A percentile compares a stretch with the other conserved stretches of the same genome.
Conservation (phyloP, 352 stramenopile species). For the Phytopythium oedochilum region DNA sequence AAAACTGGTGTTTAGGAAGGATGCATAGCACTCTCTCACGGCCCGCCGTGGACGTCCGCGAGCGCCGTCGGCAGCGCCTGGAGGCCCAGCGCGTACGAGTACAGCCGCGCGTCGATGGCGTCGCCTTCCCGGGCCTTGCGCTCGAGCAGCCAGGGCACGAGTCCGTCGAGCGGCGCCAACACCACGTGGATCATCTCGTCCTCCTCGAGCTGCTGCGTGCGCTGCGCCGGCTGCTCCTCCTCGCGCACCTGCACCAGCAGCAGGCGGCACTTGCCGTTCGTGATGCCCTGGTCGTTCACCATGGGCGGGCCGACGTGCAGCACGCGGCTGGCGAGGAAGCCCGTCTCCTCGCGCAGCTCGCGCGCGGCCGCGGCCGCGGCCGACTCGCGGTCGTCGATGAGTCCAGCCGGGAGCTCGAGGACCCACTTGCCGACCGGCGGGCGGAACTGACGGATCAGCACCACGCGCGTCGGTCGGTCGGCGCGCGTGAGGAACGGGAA, state of each 20-base stretch:
- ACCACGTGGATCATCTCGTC: conserved; percentile 75
- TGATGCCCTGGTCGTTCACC: conserved; percentile 80
- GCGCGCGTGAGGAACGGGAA: conserved; percentile 58
- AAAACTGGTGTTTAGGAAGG: background rate
- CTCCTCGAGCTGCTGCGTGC: conserved; percentile 46
- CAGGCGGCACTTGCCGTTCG: conserved; percentile 63
- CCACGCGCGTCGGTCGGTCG: conserved; percentile 25
- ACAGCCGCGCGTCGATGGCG: conserved; percentile 51
- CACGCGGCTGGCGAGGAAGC: conserved; percentile 64
- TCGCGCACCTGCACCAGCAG: conserved; percentile 52
- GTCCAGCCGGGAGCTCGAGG: conserved; percentile 88
- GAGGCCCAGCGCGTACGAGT: conserved; percentile 53
- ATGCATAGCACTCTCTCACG: background rate
- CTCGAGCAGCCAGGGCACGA: conserved; percentile 55
- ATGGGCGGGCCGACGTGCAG: conserved; percentile 71
- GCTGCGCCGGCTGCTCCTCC: conserved; percentile 25
- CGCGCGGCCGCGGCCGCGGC: conserved; percentile 66
- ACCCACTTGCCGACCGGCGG: conserved; percentile 82
- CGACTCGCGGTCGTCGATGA: conserved; percentile 86
- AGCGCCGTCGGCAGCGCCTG: conserved; percentile 24
- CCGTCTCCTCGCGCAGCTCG: conserved; percentile 90
- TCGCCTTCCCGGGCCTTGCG: conserved; percentile 32
- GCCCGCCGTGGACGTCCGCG: background rate
- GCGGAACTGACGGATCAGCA: conserved; percentile 91
- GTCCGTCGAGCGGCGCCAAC: conserved; percentile 45